Evolutionary conservation across 2,329 filamentous ascomycete genomes (phyloP), one percentile per base, ranked within the genome.

Genomic region (Hymenoscyphus linearis): DNA sequence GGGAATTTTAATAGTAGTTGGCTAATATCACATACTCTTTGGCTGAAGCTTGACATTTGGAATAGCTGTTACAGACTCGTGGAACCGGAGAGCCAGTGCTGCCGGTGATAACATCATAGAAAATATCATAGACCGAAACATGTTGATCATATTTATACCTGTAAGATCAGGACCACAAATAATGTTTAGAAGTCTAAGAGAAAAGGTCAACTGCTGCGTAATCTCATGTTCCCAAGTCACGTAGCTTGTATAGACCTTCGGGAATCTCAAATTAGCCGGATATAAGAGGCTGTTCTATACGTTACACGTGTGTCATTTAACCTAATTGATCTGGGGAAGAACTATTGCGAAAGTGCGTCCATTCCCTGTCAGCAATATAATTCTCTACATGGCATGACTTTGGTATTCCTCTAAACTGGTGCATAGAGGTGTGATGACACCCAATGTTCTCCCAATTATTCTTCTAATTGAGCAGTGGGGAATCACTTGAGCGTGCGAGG

Each of bases 261-360:
- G 27, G 34, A 40, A 55, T 9, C 27, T 31, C 22, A 14, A 18
- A 14, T 55, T 37, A 55, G 54, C 54, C 54, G 34, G 54, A 5
- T 14, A 35, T 31, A 36, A 22, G 35, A 37, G 54, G 31, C 34
- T 55, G 16, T 55, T 18, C n/a, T 22, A 36, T 22, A 35, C 18
- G 54, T 55, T 25, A 55, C 54, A 55, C 54, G 6, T 22, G 34
- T 35, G 35, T n/a, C 31, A 55, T 55, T 55, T 55, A 55, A 31
- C 54, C 54, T 55, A 18, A 50, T 50, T 50, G 44, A n/a, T 50
- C 12, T 50, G 44, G 18, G 5, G 18, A 13, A 18, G 18, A 50
- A 50, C 22, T 50, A 50, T 50, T 18, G 44, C 13, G 44, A 50
- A 50, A 50, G 18, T 50, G 44, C 44, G 44, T 13, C 18, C 22